These are phyloP conservation scores for Madurella fahalii DNA, from an alignment of 2,329 filamentous ascomycete species.

Conservation along the genomic window DNA sequence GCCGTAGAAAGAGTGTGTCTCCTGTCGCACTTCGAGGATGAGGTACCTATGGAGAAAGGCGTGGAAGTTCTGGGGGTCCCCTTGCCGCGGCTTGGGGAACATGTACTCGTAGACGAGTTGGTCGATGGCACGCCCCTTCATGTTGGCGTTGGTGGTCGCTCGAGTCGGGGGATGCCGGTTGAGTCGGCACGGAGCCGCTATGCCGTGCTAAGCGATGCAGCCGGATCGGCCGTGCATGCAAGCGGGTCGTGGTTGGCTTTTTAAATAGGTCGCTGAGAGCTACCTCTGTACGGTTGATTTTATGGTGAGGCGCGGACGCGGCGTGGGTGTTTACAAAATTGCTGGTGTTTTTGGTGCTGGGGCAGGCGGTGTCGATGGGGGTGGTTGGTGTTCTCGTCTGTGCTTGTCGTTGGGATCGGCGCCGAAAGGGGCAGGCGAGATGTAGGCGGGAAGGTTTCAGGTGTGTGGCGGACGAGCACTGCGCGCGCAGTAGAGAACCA, in stretches of 20 bases:
- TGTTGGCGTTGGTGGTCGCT: conserved; percentile 34
- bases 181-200: background rate
- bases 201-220: background rate
- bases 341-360: too few species aligned
- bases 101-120: conserved; percentile 71
- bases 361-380: background rate
- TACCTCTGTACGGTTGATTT: background rate
- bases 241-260: background rate
- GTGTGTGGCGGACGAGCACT: background rate
- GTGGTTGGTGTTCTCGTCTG: background rate
- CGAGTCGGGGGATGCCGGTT: background rate
- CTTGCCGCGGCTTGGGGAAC: conserved; percentile 63
- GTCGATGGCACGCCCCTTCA: conserved; percentile 69
- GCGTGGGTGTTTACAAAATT: background rate
- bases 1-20: conserved; percentile 74
- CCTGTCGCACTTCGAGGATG: conserved; percentile 72
- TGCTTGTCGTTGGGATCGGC: background rate
- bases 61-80: conserved; percentile 68
- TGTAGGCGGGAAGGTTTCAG: background rate
- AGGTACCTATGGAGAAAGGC: conserved; percentile 66
- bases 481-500: conserved; percentile 10
- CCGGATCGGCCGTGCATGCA: background rate
- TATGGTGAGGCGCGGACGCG: background rate
- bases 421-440: conserved; percentile 5
- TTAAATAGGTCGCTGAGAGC: background rate